Evolutionary conservation across 1,284 basidiomycete species (phyloP), one percentile per base, ranked within the genome.

Genomic region (Naganishia liquefaciens): DNA sequence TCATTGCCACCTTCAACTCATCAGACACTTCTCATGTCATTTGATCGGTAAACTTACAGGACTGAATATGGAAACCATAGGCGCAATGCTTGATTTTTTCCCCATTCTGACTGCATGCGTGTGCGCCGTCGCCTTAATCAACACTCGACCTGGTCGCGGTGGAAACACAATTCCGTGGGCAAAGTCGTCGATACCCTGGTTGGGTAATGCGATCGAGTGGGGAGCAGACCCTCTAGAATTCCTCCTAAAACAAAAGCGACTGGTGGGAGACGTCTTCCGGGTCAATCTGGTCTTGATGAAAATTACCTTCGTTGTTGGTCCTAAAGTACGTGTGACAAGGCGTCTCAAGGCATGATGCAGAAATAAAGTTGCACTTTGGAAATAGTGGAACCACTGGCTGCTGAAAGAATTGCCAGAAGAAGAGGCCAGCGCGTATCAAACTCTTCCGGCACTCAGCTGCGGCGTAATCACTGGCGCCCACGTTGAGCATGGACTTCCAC

Each of bases 321-420:
- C 61, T 19, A 17, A 54, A 42, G 61, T 63, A 6, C 42, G 42
- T 4, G 5, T 44, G 42, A 21, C 5, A 44, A 44, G 17, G 42
- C 17, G 15, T 21, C 7, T 2, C 4, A 43, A 2, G n/a, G n/a
- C n/a, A n/a, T n/a, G n/a, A n/a, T n/a, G n/a, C n/a, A n/a, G n/a
- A n/a, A n/a, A n/a, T n/a, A n/a, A n/a, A n/a, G n/a, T n/a, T n/a
- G n/a, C 39, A 7, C 21, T 5, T 43, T 27, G 5, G n/a, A n/a
- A n/a, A n/a, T 28, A 63, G 61, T 63, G 61, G 61, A 63, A 63
- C 37, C 61, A 43, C 5, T 63, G 51, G 51, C 27, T 63, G 23
- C 21, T 46, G 42, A 17, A 37, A 2, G 42, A 63, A 42, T 23
- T 30, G 3, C 11, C 50, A 11, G 61, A 63, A 53, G 51, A 25